Evolutionary conservation across 2,329 filamentous ascomycete genomes (phyloP), one percentile per base, ranked within the genome.

Genomic region (Talaromyces verruculosus): DNA sequence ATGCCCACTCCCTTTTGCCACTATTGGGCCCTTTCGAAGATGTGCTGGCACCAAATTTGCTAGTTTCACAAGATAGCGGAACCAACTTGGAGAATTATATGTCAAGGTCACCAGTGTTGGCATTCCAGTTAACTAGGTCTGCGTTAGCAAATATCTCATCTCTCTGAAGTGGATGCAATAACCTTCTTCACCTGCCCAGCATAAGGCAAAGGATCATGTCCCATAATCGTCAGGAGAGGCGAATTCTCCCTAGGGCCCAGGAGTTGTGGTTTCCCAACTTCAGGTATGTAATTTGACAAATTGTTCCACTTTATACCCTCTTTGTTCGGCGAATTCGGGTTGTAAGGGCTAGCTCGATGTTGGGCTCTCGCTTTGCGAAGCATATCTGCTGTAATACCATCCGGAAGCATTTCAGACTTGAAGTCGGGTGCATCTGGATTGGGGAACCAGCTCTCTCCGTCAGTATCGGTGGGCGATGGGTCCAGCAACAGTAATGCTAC

Each of bases 1-100:
- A 51, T 51, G 47, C 13, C 47, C 47, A 51, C 47, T 51, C 22
- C 47, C 47, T 51, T 51, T 51, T 5, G 47, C 47, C 47, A 51
- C 47, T 3, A 28, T 28, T 6, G 47, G 47, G 8, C 47, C 47
- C 13, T 33, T 53, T 53, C 25, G 47, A 17, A 53, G 47, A 53
- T 53, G 47, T 6, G 15, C 15, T 30, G 47, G 47, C 15, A 33
- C 25, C 25, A 53, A 53, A 30, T 53, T 30, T 8, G 47, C 47
- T 8, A 33, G 13, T 33, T 10, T 53, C 13, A 33, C 47, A 30
- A 53, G 47, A 53, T 53, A 53, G 25, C 13, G 5, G 4, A 33
- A 30, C 47, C 47, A 53, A 6, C 15, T 53, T n/a, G 47, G 47
- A 53, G 47, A 53, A 30, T 33, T 53, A 53, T 30, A 53, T 6